Evolutionary conservation across 164 flowering plant genomes (phyloP), one percentile per base, ranked within the genome.

Genomic region (Protea cynaroides): DNA sequence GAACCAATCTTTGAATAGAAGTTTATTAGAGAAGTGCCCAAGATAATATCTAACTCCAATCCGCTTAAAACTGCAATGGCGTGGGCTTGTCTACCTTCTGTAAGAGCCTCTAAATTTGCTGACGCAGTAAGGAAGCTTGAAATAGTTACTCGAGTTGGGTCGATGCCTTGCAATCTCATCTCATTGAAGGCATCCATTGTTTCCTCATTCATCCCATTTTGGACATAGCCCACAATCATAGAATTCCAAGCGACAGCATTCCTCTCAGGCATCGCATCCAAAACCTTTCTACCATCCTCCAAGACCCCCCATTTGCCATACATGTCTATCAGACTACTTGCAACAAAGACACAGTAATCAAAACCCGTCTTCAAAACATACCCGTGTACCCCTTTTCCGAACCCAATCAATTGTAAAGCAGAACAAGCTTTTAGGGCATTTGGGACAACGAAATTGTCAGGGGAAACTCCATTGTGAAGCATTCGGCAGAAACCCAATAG

Each of bases 51-150:
- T 29, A 82, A 59, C 23, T 79, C 89, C 24, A 88, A 74, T 29
- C 86, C 86, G 54, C 36, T 57, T 36, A 82, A 22, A 58, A 86
- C 63, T 22, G 86, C 84, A 50, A 86, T 9, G 0, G 94, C 88
- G 80, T 84, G 92, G 19, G 79, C 91, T 77, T 90, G 94, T 65
- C 69, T 80, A 55, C 92, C 97, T 65, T 86, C 90, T 37, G 71
- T 80, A 49, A 84, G n/a, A 23, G 84, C 83, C 37, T 74, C 80
- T 71, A 86, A 46, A 75, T 81, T 87, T 13, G 89, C 90, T 1
- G 85, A 79, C 9, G 97, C 87, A 0, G 92, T 83, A 59, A 85
- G 84, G 47, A 83, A 71, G 72, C 89, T 78, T 0, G 84, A 74
- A 7, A 86, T 37, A 58, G 89, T 80, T 22, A 86, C 90, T 40